Evolutionary conservation across 495 filamentous ascomycete species (phyloP).

Genomic region (Annulohypoxylon moriforme): DNA sequence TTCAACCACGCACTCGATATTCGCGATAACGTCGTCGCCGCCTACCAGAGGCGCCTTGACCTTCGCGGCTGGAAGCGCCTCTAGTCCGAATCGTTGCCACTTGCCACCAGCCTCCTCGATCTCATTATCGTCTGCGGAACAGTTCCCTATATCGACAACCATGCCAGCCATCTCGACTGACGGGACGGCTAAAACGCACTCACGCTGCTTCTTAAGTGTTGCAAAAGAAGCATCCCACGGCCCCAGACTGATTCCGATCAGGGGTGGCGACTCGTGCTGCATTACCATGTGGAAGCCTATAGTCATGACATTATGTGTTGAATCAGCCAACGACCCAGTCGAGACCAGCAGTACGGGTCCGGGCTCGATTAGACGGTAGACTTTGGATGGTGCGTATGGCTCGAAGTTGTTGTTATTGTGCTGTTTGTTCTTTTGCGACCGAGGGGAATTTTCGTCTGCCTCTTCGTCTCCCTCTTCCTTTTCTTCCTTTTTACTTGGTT

Average conservation of each 20-base stretch:
- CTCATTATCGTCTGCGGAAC: conserved; percentile 58
- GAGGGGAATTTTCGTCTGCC: conserved; percentile 3
- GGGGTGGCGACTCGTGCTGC: conserved; percentile 50
- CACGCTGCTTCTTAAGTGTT: conserved; percentile 44
- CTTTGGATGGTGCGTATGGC: conserved; percentile 47
- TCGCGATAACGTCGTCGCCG: conserved; percentile 48
- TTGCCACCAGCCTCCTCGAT: conserved; percentile 52
- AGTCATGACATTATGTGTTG: conserved; percentile 54
- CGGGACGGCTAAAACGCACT: conserved; percentile 52
- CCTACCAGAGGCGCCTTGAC: conserved; percentile 53
- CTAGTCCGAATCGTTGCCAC: conserved; percentile 50
- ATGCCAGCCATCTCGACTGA: conserved; percentile 44
- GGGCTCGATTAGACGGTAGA: conserved; percentile 53
- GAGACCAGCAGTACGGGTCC: conserved; percentile 53
- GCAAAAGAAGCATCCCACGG: conserved; percentile 53
- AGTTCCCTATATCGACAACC: conserved; percentile 52
- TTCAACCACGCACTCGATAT: conserved; percentile 54
- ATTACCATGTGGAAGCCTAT: conserved; percentile 57
- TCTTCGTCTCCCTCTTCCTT: neutral
- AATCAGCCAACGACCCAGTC: conserved; percentile 49
- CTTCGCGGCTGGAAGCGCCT: conserved; percentile 47
- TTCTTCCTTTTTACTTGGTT: neutral
- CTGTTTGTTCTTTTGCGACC: conserved; percentile 8
- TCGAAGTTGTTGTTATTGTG: conserved; percentile 40
- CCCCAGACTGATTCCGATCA: conserved; percentile 51